Conservation (phyloP, 768 basidiomycete species). For the Boletellus emodensis region DNA sequence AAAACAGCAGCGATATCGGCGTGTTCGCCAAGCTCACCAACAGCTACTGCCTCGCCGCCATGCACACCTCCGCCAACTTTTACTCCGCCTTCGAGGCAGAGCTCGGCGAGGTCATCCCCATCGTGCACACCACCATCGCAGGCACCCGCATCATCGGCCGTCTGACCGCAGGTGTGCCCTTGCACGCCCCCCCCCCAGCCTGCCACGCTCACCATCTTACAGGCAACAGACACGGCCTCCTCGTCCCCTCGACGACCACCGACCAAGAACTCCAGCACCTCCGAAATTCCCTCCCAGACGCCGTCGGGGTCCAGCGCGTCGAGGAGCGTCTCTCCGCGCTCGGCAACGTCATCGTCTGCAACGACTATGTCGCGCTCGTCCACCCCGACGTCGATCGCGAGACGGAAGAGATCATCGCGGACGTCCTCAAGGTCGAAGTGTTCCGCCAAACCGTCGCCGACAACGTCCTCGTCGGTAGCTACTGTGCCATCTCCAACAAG, state of each 20-base stretch:
- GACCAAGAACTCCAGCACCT: slow-evolving; percentile 99
- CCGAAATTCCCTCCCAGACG: slow-evolving; percentile 88
- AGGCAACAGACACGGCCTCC: slow-evolving; percentile 96
- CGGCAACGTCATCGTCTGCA: slow-evolving; percentile 97
- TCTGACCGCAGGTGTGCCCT: slow-evolving; percentile 74
- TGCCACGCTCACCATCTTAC: background rate
- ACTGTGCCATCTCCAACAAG: slow-evolving; percentile 93
- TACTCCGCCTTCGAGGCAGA: slow-evolving; percentile 97
- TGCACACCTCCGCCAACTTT: slow-evolving; percentile 95
- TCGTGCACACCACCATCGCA: slow-evolving; percentile 93
- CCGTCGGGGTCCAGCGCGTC: slow-evolving; percentile 92
- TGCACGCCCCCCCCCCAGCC: fast-evolving
- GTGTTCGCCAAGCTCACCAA: slow-evolving; percentile 98
- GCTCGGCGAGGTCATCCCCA: slow-evolving; percentile 87
- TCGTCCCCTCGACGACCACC: slow-evolving; percentile 92
- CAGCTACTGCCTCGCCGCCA: slow-evolving; percentile 91
- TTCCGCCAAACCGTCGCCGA: slow-evolving; percentile 97
- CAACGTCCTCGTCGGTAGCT: slow-evolving; percentile 95
- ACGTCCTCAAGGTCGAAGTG: slow-evolving; percentile 97
- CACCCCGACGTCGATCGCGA: slow-evolving; percentile 98
- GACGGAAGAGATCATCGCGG: slow-evolving; percentile 99
- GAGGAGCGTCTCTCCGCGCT: slow-evolving; percentile 97
- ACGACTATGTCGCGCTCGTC: slow-evolving; percentile 98
- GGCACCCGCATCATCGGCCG: slow-evolving; percentile 94
- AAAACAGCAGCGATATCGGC: slow-evolving; percentile 93